Percentiles rank a stretch among this genome's conserved stretches.
Evolutionary conservation across 2,329 filamentous ascomycete species (phyloP).

Genomic region (Aspergillus candidus): DNA sequence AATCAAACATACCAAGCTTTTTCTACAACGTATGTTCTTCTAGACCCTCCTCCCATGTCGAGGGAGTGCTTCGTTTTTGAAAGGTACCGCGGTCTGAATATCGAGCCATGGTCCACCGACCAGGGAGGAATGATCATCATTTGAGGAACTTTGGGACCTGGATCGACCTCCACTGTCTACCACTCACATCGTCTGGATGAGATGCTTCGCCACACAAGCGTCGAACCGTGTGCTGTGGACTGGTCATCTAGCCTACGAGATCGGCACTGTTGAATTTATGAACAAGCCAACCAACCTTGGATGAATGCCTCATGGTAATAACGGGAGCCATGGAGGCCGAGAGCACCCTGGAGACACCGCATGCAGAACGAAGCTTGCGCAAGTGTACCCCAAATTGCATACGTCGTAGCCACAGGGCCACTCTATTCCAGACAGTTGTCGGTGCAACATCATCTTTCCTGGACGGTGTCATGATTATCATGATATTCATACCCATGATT

Average conservation of each 20-base stretch:
- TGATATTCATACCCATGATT: no score
- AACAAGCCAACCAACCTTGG: not conserved
- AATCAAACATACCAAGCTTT: not conserved
- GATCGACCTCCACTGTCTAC: not conserved
- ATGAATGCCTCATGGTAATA: not conserved
- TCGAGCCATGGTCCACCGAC: conserved; percentile 7
- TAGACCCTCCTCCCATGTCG: no score
- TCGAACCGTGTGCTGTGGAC: no score
- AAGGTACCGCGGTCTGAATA: not conserved
- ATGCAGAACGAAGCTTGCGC: not conserved
- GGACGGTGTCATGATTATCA: no score
- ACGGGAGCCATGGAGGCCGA: no score
- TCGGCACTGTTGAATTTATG: no score
- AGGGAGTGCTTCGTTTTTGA: not conserved
- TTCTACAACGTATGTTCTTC: no score
- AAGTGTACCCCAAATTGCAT: no score
- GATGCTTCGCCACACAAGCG: conserved; percentile 3
- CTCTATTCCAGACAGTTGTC: not conserved
- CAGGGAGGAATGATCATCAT: conserved; percentile 5
- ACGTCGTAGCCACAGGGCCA: no score
- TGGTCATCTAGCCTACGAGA: no score
- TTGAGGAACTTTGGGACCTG: not conserved
- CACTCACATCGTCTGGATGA: not conserved
- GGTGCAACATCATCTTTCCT: not conserved
- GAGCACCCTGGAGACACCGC: not conserved